Evolutionary conservation across 164 flowering plant genomes (phyloP), one percentile per base, ranked within the genome.

Genomic region (Platanus orientalis): DNA sequence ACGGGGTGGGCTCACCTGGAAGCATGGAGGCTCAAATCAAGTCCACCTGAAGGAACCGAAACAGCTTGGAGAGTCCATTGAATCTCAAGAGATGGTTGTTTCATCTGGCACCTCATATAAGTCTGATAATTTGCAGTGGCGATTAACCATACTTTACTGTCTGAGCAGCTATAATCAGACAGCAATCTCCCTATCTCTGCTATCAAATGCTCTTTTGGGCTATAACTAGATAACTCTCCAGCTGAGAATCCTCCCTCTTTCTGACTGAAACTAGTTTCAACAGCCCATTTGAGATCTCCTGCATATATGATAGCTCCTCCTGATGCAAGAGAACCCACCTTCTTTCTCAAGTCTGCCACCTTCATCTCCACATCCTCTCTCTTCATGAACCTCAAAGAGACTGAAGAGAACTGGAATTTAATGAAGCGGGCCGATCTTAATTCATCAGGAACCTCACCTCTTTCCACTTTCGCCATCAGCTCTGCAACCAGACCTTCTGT

Each of bases 31-130:
- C 85, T 87, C 70, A 87, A 76, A 40, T 80, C 90, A 68, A 89
- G 84, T 44, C 89, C 88, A 73, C 83, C 83, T 17, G 88, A 79
- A 32, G 92, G 97, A 70, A 89, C 80, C 67, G 86, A 73, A 66
- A 92, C 86, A 66, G 89, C 81, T 73, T 92, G 96, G 52, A 92
- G 89, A 68, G 67, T 63, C 96, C 98, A 92, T 65, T 80, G 85
- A 32, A 64, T 55, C 72, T 89, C 92, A 61, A 92, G 80, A 28
- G 96, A 58, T 19, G 98, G 91, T 45, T 82, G 85, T 65, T 77
- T 85, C 81, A 79, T 81, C 63, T 85, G 87, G 63, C 92, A 82
- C 66, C 63, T 86, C 82, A 82, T 83, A 60, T 82, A 86, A 29
- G 93, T 90, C 32, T 89, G 88, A 27, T 82, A 84, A 69, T 71